Evolutionary conservation across 2,329 filamentous ascomycete genomes (phyloP).

Genomic region (Graphilbum sp.): DNA sequence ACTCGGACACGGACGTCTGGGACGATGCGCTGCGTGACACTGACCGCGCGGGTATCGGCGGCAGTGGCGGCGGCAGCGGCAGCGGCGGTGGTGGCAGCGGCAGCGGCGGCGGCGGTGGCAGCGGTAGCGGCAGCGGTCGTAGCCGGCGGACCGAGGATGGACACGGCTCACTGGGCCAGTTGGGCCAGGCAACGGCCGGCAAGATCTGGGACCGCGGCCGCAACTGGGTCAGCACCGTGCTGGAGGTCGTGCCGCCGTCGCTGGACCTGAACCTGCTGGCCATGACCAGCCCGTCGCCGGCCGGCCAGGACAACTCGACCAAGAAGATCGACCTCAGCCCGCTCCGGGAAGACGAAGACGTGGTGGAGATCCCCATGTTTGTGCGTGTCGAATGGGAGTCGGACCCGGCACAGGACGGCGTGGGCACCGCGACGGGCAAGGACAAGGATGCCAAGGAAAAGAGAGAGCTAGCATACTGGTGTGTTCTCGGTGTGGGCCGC

Average conservation of each 20-base stretch:
- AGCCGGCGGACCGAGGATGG: conserved; percentile 18
- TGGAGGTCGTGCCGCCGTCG: conserved; percentile 66
- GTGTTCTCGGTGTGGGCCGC: conserved; percentile 72
- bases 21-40: conserved; percentile 67
- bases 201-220: conserved; percentile 92
- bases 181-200: conserved; percentile 55
- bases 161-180: conserved; percentile 16
- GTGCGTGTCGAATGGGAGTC: conserved; percentile 83
- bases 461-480: conserved; percentile 90
- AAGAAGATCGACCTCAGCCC: conserved; percentile 24
- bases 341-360: conserved; percentile 41
- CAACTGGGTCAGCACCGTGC: conserved; percentile 88
- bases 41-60: conserved; percentile 20
- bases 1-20: conserved; percentile 74
- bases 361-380: conserved; percentile 84
- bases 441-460: conserved; percentile 55
- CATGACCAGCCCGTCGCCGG: conserved; percentile 11
- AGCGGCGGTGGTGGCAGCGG: conserved; percentile 21
- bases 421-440: conserved; percentile 33
- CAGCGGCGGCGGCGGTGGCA: conserved; percentile 26
- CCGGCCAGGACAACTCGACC: conserved; percentile 15
- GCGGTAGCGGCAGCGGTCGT: conserved; percentile 21
- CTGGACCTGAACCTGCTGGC: conserved; percentile 23
- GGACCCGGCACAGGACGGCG: conserved; percentile 45
- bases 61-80: conserved; percentile 24